Conservation (phyloP, 192 early-diverging fungal species). For the Linnemannia schmuckeri region DNA sequence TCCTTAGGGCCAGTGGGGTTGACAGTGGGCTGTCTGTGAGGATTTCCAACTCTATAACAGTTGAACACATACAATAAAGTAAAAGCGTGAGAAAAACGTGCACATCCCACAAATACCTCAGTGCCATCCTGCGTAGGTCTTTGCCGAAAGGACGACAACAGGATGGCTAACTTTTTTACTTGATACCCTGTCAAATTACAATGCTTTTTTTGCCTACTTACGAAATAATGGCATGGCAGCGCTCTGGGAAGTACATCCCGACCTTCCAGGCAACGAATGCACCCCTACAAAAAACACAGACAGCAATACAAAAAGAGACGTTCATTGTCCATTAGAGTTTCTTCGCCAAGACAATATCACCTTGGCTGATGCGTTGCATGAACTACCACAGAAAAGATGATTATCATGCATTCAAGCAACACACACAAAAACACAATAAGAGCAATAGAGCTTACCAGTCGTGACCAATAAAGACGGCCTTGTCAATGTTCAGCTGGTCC, state of each 20-base stretch:
- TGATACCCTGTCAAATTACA: no score
- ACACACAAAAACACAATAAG: not conserved
- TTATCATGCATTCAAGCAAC: not conserved
- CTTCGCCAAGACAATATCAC: not conserved
- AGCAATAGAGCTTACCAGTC: conserved; percentile 65
- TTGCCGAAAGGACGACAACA: no score
- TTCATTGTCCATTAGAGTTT: not conserved
- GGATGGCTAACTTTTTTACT: no score
- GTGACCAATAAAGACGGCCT: conserved; percentile 72
- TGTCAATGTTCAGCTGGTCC: conserved; percentile 65
- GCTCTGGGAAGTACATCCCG: conserved; percentile 69
- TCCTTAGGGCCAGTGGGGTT: not conserved
- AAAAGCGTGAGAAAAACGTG: not conserved
- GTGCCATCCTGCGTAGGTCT: no score
- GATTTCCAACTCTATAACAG: conserved; percentile 3
- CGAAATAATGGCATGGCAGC: conserved; percentile 63
- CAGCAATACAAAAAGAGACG: not conserved
- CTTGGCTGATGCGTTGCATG: not conserved
- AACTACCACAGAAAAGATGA: not conserved
- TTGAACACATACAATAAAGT: not conserved
- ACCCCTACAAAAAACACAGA: conserved; percentile 52
- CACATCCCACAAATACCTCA: no score
- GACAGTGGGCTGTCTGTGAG: not conserved
- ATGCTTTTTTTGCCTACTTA: not conserved
- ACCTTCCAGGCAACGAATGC: conserved; percentile 67